phyloP scores from a whole-genome alignment of 2,329 filamentous ascomycete species.

The Emmonsia crescens region DNA sequence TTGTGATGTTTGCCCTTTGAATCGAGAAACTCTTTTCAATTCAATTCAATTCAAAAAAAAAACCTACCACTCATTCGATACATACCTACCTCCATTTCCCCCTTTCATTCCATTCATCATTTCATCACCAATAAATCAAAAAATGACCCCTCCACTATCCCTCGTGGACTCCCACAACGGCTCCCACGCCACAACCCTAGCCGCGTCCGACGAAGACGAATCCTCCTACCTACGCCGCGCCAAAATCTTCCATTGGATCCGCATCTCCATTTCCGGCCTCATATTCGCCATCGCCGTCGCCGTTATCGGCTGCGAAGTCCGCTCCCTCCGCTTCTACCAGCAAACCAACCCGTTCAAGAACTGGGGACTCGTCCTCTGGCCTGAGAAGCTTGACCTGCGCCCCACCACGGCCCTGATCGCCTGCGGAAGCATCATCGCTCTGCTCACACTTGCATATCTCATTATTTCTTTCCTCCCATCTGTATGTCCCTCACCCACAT shows the following conservation, averaged over 20 bases:
- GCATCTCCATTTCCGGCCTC: slow-evolving; percentile 25
- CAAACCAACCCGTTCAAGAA: slow-evolving; percentile 25
- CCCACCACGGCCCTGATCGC: slow-evolving; percentile 29
- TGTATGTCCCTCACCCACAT: slow-evolving; percentile 17
- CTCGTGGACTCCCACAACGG: slow-evolving; percentile 16
- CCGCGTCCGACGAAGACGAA: slow-evolving; percentile 28
- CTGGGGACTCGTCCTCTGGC: slow-evolving; percentile 31
- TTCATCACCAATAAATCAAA: slow-evolving; percentile 7
- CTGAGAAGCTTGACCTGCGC: slow-evolving; percentile 31
- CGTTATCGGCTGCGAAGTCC: slow-evolving; percentile 27
- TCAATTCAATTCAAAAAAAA: neutral
- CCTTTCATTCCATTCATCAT: slow-evolving; percentile 4
- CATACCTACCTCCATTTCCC: neutral
- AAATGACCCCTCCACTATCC: slow-evolving; percentile 19
- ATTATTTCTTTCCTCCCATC: slow-evolving; percentile 24
- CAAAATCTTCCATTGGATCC: slow-evolving; percentile 23
- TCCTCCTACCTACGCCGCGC: slow-evolving; percentile 25
- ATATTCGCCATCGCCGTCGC: slow-evolving; percentile 22
- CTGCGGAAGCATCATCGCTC: slow-evolving; percentile 27
- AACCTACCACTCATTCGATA: neutral
- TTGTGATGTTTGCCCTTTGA: neutral
- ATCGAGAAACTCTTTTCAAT: neutral
- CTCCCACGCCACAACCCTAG: slow-evolving; percentile 21
- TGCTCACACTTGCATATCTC: slow-evolving; percentile 25
- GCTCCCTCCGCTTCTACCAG: slow-evolving; percentile 31